Percentiles rank a stretch among this genome's conserved stretches.
Conservation (phyloP, 2,329 filamentous ascomycete genomes). For the Sarocladium strictum region DNA sequence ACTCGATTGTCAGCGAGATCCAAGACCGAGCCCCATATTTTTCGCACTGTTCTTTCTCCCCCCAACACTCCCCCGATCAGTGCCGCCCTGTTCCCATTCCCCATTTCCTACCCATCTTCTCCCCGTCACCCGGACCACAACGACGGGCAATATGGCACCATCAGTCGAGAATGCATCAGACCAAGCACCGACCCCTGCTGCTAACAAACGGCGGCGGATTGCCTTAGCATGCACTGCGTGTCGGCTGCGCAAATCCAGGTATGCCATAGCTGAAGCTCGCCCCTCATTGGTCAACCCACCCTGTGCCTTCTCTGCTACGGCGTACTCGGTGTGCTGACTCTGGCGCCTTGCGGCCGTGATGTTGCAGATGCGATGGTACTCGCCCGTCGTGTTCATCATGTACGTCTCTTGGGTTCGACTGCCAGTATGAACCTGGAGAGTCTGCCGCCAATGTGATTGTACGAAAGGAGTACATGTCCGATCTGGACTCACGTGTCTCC, state of each 20-base stretch:
- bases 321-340: neutral
- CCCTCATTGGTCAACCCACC: neutral
- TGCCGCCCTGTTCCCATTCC: neutral
- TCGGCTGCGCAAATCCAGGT: neutral
- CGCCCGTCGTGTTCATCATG: constrained; percentile 1
- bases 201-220: neutral
- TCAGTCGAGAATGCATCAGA: neutral
- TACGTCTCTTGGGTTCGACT: neutral
- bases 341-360: neutral
- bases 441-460: constrained; percentile 2
- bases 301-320: no score
- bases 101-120: neutral
- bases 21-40: no score
- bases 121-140: neutral
- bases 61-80: neutral
- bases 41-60: no score
- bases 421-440: constrained; percentile 2
- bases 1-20: no score
- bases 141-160: neutral
- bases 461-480: neutral
- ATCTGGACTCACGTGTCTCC: neutral
- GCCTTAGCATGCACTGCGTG: neutral
- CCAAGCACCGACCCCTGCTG: neutral
- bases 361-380: neutral
- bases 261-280: neutral